These are phyloP conservation scores for Sanguinoderma infundibulare DNA, from an alignment of 1,284 basidiomycete genomes.

Conservation along the genomic window DNA sequence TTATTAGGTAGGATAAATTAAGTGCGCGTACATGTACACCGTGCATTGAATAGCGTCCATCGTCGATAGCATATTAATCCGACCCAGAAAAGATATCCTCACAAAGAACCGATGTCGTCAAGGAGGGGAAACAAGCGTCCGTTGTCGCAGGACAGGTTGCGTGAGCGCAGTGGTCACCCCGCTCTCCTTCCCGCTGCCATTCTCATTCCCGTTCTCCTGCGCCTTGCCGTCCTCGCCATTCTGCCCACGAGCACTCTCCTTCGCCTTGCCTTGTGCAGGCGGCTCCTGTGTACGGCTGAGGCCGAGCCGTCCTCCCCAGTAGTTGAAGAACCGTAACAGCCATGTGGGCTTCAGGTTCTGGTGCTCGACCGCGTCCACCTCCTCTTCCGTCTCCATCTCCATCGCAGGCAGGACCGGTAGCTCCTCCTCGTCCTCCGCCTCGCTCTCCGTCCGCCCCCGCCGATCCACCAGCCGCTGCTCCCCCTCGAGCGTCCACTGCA, in stretches of 20 bases:
- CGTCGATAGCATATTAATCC: slow-evolving; percentile 19
- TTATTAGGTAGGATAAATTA: slow-evolving; percentile 25
- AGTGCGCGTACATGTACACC: slow-evolving; percentile 33
- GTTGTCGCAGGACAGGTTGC: slow-evolving; percentile 6
- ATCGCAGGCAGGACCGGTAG: slow-evolving; percentile 40
- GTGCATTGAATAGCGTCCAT: slow-evolving; percentile 27
- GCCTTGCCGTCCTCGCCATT: not conserved
- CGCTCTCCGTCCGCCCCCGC: slow-evolving; percentile 72
- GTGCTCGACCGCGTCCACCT: slow-evolving; percentile 58
- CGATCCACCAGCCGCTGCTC: slow-evolving; percentile 62
- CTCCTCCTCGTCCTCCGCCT: slow-evolving; percentile 69
- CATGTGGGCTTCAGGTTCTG: slow-evolving; percentile 71
- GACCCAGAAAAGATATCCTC: not conserved
- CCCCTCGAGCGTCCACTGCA: slow-evolving; percentile 74
- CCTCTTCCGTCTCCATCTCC: slow-evolving; percentile 46
- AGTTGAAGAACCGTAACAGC: slow-evolving; percentile 74
- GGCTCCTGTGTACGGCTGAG: slow-evolving; percentile 24
- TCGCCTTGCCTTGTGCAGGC: slow-evolving; percentile 6
- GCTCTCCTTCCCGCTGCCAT: not conserved
- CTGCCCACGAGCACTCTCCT: slow-evolving; percentile 1
- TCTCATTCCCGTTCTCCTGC: not conserved
- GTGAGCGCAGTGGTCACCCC: slow-evolving; percentile 22
- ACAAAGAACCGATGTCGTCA: not conserved
- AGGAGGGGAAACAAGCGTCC: slow-evolving; percentile 9
- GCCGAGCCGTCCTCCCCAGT: slow-evolving; percentile 60